phyloP scores from a whole-genome alignment of 2,329 filamentous ascomycete genomes.

The Paecilomyces dactylethromorphus region DNA sequence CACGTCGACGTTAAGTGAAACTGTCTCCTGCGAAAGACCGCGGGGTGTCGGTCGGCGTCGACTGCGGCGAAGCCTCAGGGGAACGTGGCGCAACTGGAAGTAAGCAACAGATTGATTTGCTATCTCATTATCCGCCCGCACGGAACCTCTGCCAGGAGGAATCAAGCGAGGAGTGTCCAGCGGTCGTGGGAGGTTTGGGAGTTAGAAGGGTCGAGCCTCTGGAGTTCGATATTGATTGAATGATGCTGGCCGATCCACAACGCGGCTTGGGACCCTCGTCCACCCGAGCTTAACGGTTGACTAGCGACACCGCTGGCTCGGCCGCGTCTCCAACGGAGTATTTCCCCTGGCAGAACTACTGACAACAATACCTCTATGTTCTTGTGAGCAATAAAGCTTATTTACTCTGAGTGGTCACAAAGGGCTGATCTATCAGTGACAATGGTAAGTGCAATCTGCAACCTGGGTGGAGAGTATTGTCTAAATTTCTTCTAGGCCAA shows the following conservation, averaged over 20 bases:
- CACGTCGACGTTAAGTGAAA: conserved; percentile 2
- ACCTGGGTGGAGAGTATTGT: background rate
- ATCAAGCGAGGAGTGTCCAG: background rate
- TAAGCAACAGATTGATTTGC: background rate
- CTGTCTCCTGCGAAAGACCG: conserved; percentile 7
- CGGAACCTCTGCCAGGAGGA: background rate
- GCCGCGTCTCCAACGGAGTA: background rate
- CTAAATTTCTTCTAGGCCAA: conserved; percentile 25
- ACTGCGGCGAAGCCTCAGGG: conserved; percentile 2
- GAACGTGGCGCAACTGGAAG: background rate
- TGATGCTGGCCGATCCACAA: conserved; percentile 1
- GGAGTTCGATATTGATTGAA: background rate
- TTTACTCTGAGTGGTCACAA: background rate
- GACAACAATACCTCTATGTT: background rate
- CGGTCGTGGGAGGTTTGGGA: background rate
- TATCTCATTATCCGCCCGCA: background rate
- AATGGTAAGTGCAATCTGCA: conserved; percentile 4
- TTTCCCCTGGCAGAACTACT: background rate
- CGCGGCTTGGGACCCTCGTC: background rate
- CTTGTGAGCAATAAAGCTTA: background rate
- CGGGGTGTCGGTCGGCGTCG: conserved; percentile 8
- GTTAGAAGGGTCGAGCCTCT: background rate
- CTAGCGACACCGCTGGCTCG: background rate
- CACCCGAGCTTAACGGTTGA: background rate
- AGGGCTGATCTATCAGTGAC: background rate